These are phyloP conservation scores for Erythrophleum ivorense DNA, from an alignment of 331 rosid species.

Conservation along the genomic window DNA sequence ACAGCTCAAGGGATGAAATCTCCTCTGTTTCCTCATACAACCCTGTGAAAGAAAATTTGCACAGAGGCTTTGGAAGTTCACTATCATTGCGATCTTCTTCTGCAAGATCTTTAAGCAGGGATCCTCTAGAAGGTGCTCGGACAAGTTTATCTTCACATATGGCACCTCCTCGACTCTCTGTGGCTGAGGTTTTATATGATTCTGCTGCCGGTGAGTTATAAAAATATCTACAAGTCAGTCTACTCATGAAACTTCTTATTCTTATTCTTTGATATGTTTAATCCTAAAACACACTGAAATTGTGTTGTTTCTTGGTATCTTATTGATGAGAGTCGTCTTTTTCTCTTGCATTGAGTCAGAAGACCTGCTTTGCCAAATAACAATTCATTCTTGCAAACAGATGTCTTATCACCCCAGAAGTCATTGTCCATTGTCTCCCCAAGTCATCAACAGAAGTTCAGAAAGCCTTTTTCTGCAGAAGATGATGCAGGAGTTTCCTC, in stretches of 20 bases:
- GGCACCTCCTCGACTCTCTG: slow-evolving; percentile 72
- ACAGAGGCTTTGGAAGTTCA: slow-evolving; percentile 84
- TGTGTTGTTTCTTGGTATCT: slow-evolving; percentile 10
- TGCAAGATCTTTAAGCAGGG: slow-evolving; percentile 71
- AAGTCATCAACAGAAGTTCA: slow-evolving; percentile 58
- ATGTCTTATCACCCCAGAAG: slow-evolving; percentile 60
- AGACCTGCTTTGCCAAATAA: slow-evolving; percentile 46
- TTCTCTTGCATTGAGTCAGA: slow-evolving; percentile 34
- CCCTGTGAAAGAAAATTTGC: slow-evolving; percentile 67
- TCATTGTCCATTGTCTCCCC: slow-evolving; percentile 60
- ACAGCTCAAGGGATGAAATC: slow-evolving; percentile 91
- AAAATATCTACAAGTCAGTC: slow-evolving; percentile 24
- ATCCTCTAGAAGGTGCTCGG: slow-evolving; percentile 65
- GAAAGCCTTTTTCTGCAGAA: slow-evolving; percentile 58
- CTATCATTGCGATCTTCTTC: slow-evolving; percentile 79
- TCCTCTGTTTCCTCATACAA: slow-evolving; percentile 94
- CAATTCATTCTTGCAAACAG: slow-evolving; percentile 53
- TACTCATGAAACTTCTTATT: slow-evolving; percentile 16
- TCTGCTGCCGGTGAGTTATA: slow-evolving; percentile 64
- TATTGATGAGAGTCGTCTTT: slow-evolving; percentile 14
- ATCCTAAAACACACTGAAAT: slow-evolving; percentile 31
- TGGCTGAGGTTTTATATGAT: slow-evolving; percentile 77
- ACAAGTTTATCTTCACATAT: slow-evolving; percentile 78
- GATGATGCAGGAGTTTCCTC: slow-evolving; percentile 72
- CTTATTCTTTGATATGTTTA: slow-evolving; percentile 17